Base-by-base conservation (phyloP, 306 rosid species). In the Hylodesmum podocarpum region DNA sequence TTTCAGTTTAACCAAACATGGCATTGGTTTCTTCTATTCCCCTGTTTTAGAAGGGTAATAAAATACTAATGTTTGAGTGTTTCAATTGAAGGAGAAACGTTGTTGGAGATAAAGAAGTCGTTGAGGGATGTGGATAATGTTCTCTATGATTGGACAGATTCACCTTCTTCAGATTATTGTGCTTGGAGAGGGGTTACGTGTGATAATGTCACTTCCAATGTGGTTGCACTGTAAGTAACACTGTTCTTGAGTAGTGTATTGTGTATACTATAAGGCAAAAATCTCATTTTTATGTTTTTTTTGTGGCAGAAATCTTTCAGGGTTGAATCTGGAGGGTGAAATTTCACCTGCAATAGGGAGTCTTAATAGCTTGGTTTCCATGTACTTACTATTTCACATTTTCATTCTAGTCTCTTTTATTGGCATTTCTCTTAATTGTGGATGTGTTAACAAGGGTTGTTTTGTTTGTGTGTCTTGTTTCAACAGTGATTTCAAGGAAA, bases 181-280 rank as follows among this genome's bases (percentile, higher is more conserved):
- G 80, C 40, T 13, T 92, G 97, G 97, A 88, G 91, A 85, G 96
- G 97, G 33, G 81, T 92, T 72, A 78, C 82, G 2, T 92, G 97
- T 31, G 97, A 92, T 79, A 90, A 92, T 82, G 85, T 78, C 84
- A 86, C 96, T 76, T 89, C 84, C 83, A 82, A 81, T 77, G 96
- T 90, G 37, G 25, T 84, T 57, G 85, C 97, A n/a, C 90, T 92
- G 97, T 92, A 72, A 90, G 96, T 36, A 12, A 2, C 65, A 54
- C 12, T 24, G 8, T 66, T 46, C 28, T 57, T 77, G 14, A 47
- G 41, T 77, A 27, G 21, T 33, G 28, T 36, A 1, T 31, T 31
- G 21, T 18, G 3, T 6, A 2, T 33, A 33, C 3, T 1, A n/a
- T 4, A 21, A 68, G n/a, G 36, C n/a, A n/a, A n/a, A n/a, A n/a